These are phyloP conservation scores for Acrocalymma vagum DNA, from an alignment of 2,329 filamentous ascomycete genomes.

Conservation along the genomic window DNA sequence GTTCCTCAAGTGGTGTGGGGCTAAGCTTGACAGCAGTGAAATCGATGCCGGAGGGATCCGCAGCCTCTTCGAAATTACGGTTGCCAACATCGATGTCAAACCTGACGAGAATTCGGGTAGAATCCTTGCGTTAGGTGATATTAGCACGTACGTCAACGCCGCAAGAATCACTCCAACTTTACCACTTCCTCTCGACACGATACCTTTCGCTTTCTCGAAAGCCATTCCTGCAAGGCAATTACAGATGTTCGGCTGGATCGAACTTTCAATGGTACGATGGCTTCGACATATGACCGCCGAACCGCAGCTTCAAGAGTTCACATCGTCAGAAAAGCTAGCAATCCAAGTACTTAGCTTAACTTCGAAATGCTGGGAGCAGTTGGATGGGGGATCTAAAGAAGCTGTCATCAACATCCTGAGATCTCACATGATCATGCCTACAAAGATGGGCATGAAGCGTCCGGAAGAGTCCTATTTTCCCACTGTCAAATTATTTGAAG, in stretches of 20 bases:
- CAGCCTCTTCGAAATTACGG: slow-evolving; percentile 78
- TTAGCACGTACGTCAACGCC: slow-evolving; percentile 78
- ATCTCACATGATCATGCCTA: slow-evolving; percentile 80
- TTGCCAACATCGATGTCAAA: slow-evolving; percentile 69
- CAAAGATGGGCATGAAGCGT: slow-evolving; percentile 86
- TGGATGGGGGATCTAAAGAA: slow-evolving; percentile 72
- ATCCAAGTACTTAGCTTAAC: slow-evolving; percentile 78
- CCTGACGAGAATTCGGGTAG: slow-evolving; percentile 66
- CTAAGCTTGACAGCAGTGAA: slow-evolving; percentile 74
- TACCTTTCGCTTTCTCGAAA: slow-evolving; percentile 85
- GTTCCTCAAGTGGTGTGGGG: slow-evolving; percentile 85
- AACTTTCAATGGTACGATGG: slow-evolving; percentile 87
- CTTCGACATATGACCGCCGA: slow-evolving; percentile 74
- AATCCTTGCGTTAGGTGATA: slow-evolving; percentile 79
- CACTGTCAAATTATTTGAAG: slow-evolving; percentile 93
- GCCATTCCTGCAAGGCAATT: slow-evolving; percentile 72
- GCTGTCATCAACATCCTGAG: slow-evolving; percentile 72
- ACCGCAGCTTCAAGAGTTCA: slow-evolving; percentile 69
- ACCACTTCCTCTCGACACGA: slow-evolving; percentile 80
- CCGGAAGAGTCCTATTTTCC: slow-evolving; percentile 90
- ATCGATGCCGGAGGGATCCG: slow-evolving; percentile 74
- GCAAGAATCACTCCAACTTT: slow-evolving; percentile 81
- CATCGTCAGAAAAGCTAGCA: slow-evolving; percentile 76
- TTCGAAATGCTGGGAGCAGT: slow-evolving; percentile 90
- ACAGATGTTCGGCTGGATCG: slow-evolving; percentile 83